These are phyloP conservation scores for Aaosphaeria pasadenensis DNA, from an alignment of 2,329 filamentous ascomycete genomes.

Conservation along the genomic window DNA sequence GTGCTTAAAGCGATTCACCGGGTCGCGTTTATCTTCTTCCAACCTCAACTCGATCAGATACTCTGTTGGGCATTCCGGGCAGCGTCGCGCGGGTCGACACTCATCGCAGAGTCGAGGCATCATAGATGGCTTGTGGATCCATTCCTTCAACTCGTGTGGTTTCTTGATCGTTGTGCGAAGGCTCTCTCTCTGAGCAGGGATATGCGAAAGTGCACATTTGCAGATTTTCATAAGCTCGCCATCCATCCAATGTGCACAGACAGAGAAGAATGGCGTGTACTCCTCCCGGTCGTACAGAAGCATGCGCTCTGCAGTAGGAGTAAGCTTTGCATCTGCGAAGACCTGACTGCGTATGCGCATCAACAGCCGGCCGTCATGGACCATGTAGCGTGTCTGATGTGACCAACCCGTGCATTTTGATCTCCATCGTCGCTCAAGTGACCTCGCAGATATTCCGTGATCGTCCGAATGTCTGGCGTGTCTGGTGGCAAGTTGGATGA, in stretches of 20 bases:
- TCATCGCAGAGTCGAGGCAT: constrained; percentile 53
- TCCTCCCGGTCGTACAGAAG: constrained; percentile 59
- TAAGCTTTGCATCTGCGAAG: constrained; percentile 51
- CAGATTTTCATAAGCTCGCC: constrained; percentile 58
- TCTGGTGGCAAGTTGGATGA: constrained; percentile 54
- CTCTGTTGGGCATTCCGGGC: constrained; percentile 61
- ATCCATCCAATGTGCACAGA: constrained; percentile 61
- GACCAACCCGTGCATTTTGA: constrained; percentile 51
- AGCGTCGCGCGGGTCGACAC: constrained; percentile 59
- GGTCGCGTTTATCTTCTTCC: constrained; percentile 52
- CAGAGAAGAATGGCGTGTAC: constrained; percentile 61
- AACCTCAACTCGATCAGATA: constrained; percentile 61
- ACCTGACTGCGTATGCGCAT: constrained; percentile 56
- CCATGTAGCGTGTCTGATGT: constrained; percentile 53
- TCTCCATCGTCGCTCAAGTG: constrained; percentile 55
- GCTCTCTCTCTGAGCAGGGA: constrained; percentile 47
- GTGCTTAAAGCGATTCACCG: constrained; percentile 53
- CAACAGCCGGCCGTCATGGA: constrained; percentile 54
- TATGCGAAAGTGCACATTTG: constrained; percentile 60
- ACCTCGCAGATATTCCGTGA: constrained; percentile 1
- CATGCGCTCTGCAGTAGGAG: constrained; percentile 51
- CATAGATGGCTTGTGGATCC: constrained; percentile 26
- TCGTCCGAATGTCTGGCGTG: not conserved
- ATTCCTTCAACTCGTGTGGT: constrained; percentile 13
- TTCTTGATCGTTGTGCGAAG: constrained; percentile 43